Conservation (phyloP, 352 stramenopile genomes). For the Globisporangium nagaii region DNA sequence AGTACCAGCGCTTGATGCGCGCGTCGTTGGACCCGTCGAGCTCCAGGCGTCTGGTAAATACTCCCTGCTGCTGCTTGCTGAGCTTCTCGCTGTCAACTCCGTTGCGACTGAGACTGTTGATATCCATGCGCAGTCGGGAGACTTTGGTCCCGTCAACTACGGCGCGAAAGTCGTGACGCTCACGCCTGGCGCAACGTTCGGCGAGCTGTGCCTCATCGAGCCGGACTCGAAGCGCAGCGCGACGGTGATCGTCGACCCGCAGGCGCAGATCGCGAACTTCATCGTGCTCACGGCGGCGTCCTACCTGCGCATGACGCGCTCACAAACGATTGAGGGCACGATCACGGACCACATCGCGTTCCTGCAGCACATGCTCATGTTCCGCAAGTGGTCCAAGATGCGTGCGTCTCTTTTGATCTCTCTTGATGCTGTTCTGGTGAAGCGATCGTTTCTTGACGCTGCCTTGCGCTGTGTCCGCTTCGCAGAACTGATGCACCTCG, state of each 20-base stretch:
- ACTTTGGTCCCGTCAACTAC: constrained; percentile 32
- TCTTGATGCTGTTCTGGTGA: background rate
- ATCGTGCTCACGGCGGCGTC: constrained; percentile 79
- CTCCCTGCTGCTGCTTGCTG: no score
- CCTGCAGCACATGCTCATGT: constrained; percentile 73
- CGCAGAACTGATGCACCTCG: constrained; percentile 77
- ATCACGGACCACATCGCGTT: constrained; percentile 85
- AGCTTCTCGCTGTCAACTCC: background rate
- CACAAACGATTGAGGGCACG: constrained; percentile 73
- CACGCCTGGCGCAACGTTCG: constrained; percentile 72
- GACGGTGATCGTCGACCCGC: constrained; percentile 68
- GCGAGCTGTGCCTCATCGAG: constrained; percentile 81
- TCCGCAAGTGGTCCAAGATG: constrained; percentile 82
- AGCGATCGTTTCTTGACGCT: background rate
- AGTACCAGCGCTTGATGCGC: constrained; percentile 45
- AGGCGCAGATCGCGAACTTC: constrained; percentile 70
- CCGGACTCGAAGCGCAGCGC: constrained; percentile 81
- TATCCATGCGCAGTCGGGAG: constrained; percentile 17
- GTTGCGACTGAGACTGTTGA: no score
- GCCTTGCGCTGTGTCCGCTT: background rate
- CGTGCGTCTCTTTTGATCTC: constrained; percentile 29
- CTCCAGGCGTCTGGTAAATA: constrained; percentile 31
- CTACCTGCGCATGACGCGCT: constrained; percentile 79
- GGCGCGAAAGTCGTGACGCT: constrained; percentile 69
- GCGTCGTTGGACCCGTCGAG: constrained; percentile 35